Evolutionary conservation across 805 yeast species (phyloP), one percentile per base, ranked within the genome.

Genomic region (Hanseniaspora hatyaiensis): DNA sequence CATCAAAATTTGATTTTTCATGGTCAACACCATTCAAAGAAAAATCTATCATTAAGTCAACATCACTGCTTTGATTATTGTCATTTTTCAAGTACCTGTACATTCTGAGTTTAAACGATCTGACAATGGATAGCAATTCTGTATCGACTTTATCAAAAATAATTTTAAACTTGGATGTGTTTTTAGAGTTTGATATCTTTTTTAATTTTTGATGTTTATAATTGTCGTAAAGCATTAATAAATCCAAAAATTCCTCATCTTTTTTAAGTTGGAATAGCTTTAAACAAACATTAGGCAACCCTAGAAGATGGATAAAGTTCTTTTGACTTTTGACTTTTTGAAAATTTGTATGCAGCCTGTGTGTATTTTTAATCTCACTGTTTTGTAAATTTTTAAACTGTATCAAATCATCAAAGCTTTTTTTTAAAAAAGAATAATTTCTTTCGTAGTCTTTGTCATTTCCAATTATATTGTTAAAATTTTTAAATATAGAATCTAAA

Each of bases 401-500:
- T 9, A 20, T 8, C 3, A n/a, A n/a, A n/a, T n/a, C n/a, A n/a
- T n/a, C n/a, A n/a, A n/a, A n/a, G n/a, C n/a, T n/a, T n/a, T n/a
- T n/a, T n/a, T n/a, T n/a, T n/a, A n/a, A n/a, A n/a, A n/a, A n/a
- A n/a, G n/a, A n/a, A n/a, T n/a, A n/a, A n/a, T n/a, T n/a, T n/a
- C n/a, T n/a, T n/a, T n/a, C n/a, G n/a, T n/a, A n/a, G n/a, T n/a
- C n/a, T n/a, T 22, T 19, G 12, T 44, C 48, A 22, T 28, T 36
- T 20, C 30, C 29, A 6, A 44, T 22, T 30, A 44, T 8, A 12
- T 20, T 4, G 9, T 34, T 16, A 20, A 19, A 44, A 23, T 37
- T 29, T 23, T 44, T 34, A 2, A 44, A 19, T 18, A 44, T 30
- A 8, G 48, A 44, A 12, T 44, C 39, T 13, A 44, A 28, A 16